Percentiles rank a stretch among this genome's conserved stretches.
Evolutionary conservation across 2,329 filamentous ascomycete species (phyloP).

Genomic region (Didymellaceae sp.): DNA sequence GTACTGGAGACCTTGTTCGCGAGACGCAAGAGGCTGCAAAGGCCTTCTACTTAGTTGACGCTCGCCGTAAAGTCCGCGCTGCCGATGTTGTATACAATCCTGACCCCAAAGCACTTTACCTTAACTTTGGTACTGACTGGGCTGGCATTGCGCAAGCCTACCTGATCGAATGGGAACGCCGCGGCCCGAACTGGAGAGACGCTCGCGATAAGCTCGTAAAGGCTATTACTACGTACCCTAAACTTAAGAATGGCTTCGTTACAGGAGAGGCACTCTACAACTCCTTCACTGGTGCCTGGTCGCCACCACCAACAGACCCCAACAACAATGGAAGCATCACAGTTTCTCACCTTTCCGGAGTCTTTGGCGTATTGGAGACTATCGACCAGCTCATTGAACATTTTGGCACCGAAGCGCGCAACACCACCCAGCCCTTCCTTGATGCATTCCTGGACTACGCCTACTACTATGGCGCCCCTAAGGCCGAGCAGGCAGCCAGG

Average conservation of each 20-base stretch:
- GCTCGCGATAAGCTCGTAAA: constrained; percentile 58
- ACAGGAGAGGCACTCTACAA: constrained; percentile 63
- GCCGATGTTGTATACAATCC: constrained; percentile 58
- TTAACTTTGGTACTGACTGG: constrained; percentile 67
- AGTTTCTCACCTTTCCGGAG: constrained; percentile 63
- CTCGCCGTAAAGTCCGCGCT: constrained; percentile 64
- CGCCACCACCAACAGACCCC: constrained; percentile 60
- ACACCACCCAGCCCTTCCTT: constrained; percentile 58
- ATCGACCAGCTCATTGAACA: constrained; percentile 62
- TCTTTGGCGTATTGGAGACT: constrained; percentile 66
- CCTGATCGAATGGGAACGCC: constrained; percentile 67
- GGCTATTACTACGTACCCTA: constrained; percentile 59
- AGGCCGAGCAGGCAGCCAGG: constrained; percentile 58
- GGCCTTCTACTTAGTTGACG: constrained; percentile 62
- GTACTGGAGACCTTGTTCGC: constrained; percentile 61
- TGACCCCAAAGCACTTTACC: constrained; percentile 52
- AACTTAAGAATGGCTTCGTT: constrained; percentile 65
- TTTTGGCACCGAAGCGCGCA: constrained; percentile 44
- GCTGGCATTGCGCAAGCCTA: constrained; percentile 63
- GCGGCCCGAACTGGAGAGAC: constrained; percentile 61
- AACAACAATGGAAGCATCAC: constrained; percentile 59
- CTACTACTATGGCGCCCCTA: constrained; percentile 61
- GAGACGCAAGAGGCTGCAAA: constrained; percentile 61
- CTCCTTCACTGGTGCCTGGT: constrained; percentile 56
- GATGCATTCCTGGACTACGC: constrained; percentile 66